These are phyloP conservation scores for Cutaneotrichosporon spelunceum DNA, from an alignment of 1,284 basidiomycete species.

Conservation along the genomic window DNA sequence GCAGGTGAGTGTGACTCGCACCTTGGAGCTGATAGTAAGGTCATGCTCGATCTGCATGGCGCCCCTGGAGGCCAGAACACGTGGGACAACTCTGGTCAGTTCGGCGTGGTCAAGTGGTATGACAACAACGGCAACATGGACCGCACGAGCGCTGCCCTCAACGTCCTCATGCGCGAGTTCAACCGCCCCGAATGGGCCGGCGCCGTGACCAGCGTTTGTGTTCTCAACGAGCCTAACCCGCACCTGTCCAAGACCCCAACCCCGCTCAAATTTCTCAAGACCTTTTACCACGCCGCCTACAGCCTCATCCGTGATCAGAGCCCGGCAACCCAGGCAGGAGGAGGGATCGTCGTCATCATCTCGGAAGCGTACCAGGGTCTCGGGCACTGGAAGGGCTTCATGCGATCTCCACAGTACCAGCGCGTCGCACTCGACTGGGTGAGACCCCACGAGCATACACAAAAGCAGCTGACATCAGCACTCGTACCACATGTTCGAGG, in stretches of 20 bases:
- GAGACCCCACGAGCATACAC: not conserved
- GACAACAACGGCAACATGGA: constrained; percentile 63
- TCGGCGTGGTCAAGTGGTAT: constrained; percentile 67
- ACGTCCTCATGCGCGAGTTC: constrained; percentile 56
- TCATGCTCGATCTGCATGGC: constrained; percentile 67
- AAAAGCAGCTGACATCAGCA: not conserved
- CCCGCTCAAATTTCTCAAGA: constrained; percentile 50
- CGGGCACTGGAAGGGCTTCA: constrained; percentile 70
- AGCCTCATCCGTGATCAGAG: constrained; percentile 9
- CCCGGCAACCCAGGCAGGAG: not conserved
- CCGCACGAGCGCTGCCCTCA: constrained; percentile 68
- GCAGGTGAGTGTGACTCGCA: constrained; percentile 53
- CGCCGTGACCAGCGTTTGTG: constrained; percentile 45
- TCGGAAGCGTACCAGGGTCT: constrained; percentile 80
- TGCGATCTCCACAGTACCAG: constrained; percentile 51
- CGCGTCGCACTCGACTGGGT: constrained; percentile 33
- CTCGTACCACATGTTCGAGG: constrained; percentile 33
- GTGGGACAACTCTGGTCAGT: constrained; percentile 79
- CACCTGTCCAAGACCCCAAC: not conserved
- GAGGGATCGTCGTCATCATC: constrained; percentile 19
- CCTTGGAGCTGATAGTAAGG: not conserved
- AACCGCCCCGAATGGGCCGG: constrained; percentile 33
- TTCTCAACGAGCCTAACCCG: constrained; percentile 18
- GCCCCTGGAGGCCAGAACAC: constrained; percentile 75
- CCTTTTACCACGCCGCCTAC: constrained; percentile 43